Conservation (phyloP, 2,329 filamentous ascomycete genomes). For the Mycosphaerella sp. region DNA sequence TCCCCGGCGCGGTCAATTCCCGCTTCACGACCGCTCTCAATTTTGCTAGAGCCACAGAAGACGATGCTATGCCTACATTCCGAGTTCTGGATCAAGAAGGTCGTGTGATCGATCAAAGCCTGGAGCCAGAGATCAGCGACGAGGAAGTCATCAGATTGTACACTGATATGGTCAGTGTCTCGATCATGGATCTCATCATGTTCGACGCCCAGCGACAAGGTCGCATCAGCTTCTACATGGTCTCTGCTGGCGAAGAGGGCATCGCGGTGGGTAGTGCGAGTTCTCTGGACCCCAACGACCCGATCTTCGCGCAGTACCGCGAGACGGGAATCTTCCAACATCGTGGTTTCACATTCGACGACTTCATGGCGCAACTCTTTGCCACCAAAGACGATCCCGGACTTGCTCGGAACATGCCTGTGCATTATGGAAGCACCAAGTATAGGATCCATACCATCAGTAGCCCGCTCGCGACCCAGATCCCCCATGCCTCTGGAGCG, state of each 20-base stretch:
- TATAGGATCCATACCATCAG: constrained; percentile 86
- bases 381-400: constrained; percentile 76
- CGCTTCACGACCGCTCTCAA: constrained; percentile 76
- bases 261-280: constrained; percentile 85
- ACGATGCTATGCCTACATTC: constrained; percentile 80
- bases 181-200: constrained; percentile 96
- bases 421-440: constrained; percentile 83
- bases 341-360: constrained; percentile 74
- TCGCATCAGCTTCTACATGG: constrained; percentile 96
- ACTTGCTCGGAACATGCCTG: constrained; percentile 88
- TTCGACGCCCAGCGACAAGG: constrained; percentile 95
- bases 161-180: constrained; percentile 60
- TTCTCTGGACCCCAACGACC: constrained; percentile 74
- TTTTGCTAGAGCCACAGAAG: constrained; percentile 68
- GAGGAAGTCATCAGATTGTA: constrained; percentile 58
- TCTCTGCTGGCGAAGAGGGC: constrained; percentile 86
- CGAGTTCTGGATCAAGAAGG: constrained; percentile 88
- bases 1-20: constrained; percentile 92
- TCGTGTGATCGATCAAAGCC: constrained; percentile 66
- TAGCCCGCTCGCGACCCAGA: constrained; percentile 78
- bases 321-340: constrained; percentile 89
- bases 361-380: constrained; percentile 96
- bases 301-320: constrained; percentile 90
- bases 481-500: constrained; percentile 80
- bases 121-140: constrained; percentile 59